Conservation (phyloP, 2,329 filamentous ascomycete species). For the Ceratocystis diversiconidia region DNA sequence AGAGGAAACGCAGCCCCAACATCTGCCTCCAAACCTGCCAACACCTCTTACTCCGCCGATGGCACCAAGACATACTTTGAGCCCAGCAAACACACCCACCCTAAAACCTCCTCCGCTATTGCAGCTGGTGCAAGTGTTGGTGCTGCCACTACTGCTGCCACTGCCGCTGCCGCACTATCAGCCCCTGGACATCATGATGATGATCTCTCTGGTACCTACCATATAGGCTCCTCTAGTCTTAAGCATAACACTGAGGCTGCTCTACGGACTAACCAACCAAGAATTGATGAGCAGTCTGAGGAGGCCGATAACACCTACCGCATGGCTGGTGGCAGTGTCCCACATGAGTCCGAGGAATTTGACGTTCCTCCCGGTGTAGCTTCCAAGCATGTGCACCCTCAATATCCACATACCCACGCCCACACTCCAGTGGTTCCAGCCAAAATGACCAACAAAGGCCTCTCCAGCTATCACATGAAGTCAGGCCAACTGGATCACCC, state of each 20-base stretch:
- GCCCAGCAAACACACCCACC: background rate
- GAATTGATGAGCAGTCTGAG: background rate
- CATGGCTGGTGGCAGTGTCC: constrained; percentile 9
- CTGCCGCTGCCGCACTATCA: constrained; percentile 3
- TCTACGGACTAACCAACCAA: background rate
- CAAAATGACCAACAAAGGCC: background rate
- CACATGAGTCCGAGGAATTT: constrained; percentile 3
- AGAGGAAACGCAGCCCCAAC: background rate
- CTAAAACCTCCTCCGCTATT: background rate
- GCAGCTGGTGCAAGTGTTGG: constrained; percentile 1
- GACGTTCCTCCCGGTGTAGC: constrained; percentile 8
- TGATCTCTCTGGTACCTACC: constrained; percentile 1
- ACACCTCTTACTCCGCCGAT: background rate
- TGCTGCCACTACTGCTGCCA: background rate
- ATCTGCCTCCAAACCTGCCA: background rate
- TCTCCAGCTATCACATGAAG: constrained; percentile 13
- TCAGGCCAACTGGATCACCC: constrained; percentile 9
- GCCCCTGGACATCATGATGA: constrained; percentile 9
- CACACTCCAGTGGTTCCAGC: background rate
- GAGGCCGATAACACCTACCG: constrained; percentile 7
- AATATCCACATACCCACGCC: background rate
- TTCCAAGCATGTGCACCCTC: constrained; percentile 4
- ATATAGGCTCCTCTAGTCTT: background rate
- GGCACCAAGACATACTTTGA: constrained; percentile 13
- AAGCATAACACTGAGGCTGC: constrained; percentile 10